Percentiles rank a stretch among this genome's conserved stretches.
Conservation (phyloP, 306 rosid genomes). For the Hylodesmum podocarpum region DNA sequence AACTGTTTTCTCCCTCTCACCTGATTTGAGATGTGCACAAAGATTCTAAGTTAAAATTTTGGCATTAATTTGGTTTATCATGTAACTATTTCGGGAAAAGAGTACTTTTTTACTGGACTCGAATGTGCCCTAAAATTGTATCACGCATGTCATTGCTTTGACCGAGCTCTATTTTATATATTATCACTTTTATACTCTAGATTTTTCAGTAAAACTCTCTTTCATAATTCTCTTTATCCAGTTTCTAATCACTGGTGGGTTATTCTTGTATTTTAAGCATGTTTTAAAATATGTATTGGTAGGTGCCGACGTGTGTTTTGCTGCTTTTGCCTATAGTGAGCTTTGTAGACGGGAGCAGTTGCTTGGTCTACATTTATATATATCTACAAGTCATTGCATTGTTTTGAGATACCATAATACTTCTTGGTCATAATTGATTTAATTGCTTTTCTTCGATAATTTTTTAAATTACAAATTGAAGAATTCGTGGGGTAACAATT, state of each 20-base stretch:
- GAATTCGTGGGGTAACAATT: conserved; percentile 5
- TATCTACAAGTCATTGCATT: not conserved
- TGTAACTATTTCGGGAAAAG: conserved; percentile 21
- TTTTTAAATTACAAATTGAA: conserved; percentile 12
- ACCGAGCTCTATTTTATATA: too few relatives aligned
- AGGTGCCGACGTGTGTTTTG: not conserved
- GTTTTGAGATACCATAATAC: not conserved
- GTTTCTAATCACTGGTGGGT: not conserved
- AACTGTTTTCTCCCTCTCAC: conserved; percentile 66
- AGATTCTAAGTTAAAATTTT: conserved; percentile 74
- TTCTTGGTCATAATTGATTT: not conserved
- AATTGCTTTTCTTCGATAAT: not conserved
- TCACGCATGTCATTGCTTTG: conserved; percentile 79
- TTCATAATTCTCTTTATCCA: too few relatives aligned
- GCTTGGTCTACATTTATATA: not conserved
- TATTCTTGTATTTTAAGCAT: not conserved
- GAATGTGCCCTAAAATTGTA: conserved; percentile 51
- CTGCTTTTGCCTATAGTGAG: not conserved
- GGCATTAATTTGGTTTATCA: conserved; percentile 47
- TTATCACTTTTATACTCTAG: too few relatives aligned
- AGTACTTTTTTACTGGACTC: conserved; percentile 30
- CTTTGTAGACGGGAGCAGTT: not conserved
- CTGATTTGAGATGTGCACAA: conserved; percentile 73
- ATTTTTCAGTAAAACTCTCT: too few relatives aligned
- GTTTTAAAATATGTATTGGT: not conserved